phyloP scores from a whole-genome alignment of 805 yeast genomes.

The Monosporozyma aquatica region DNA sequence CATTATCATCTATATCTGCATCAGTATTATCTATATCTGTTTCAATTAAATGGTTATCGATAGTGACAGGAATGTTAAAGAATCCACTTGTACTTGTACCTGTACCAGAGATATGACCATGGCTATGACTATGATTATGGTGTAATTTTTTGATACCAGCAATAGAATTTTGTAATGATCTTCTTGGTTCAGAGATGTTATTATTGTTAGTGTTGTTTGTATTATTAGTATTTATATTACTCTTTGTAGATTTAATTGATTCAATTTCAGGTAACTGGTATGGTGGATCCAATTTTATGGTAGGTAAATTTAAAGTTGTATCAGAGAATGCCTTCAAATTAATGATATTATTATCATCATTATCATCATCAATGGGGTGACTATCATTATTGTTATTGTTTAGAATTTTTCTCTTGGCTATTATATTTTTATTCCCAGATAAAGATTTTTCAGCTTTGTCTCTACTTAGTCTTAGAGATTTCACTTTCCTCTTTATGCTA shows the following conservation, averaged over 20 bases:
- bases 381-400: background rate
- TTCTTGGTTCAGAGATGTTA: conserved; percentile 8
- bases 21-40: no score
- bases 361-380: background rate
- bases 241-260: conserved; percentile 15
- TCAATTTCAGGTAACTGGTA: conserved; percentile 22
- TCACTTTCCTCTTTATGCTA: conserved; percentile 1
- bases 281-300: conserved; percentile 4
- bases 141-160: conserved; percentile 11
- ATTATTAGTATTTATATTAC: no score
- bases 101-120: background rate
- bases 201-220: no score
- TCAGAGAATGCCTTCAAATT: background rate
- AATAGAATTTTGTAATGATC: conserved; percentile 19
- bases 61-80: conserved; percentile 18
- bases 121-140: background rate
- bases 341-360: background rate
- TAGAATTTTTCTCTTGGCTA: conserved; percentile 14
- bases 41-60: conserved; percentile 8
- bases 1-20: background rate
- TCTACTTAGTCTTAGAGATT: background rate
- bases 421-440: conserved; percentile 9
- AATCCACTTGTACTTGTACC: conserved; percentile 8
- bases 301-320: background rate
- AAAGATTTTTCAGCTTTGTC: background rate